Percentiles rank a stretch among this genome's conserved stretches.
Conservation (phyloP, 1,284 basidiomycete genomes). For the Termitomyces sp. region DNA sequence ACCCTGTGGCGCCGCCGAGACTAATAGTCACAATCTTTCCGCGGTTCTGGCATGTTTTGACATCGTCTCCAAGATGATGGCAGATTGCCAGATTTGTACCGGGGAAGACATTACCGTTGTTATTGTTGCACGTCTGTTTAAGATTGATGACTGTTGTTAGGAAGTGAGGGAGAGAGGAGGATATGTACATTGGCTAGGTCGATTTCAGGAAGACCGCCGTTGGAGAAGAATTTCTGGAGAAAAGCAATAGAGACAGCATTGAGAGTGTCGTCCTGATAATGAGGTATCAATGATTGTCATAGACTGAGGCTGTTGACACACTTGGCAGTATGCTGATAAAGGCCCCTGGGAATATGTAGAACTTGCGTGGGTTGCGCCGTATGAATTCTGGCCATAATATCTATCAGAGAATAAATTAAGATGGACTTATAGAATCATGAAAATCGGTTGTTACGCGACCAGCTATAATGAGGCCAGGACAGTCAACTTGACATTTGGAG, state of each 20-base stretch:
- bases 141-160: not conserved
- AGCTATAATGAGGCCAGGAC: constrained; percentile 16
- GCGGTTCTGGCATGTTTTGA: constrained; percentile 53
- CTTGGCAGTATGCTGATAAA: constrained; percentile 47
- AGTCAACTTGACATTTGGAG: not conserved
- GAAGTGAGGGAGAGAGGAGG: not conserved
- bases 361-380: constrained; percentile 46
- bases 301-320: constrained; percentile 11
- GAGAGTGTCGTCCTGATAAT: constrained; percentile 38
- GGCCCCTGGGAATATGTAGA: constrained; percentile 44
- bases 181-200: constrained; percentile 52
- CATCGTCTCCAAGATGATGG: constrained; percentile 45
- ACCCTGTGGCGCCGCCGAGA: constrained; percentile 56
- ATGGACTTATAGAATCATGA: not conserved
- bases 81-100: constrained; percentile 56
- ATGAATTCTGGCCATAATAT: constrained; percentile 45
- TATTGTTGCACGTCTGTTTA: constrained; percentile 44
- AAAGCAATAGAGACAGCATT: constrained; percentile 58
- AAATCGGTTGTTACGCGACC: constrained; percentile 20
- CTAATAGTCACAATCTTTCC: constrained; percentile 64
- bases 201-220: constrained; percentile 52
- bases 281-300: not conserved
- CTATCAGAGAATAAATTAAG: constrained; percentile 10
- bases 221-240: constrained; percentile 50
- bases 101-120: constrained; percentile 37